phyloP scores from a whole-genome alignment of 768 basidiomycete genomes.

The Auriscalpium vulgare region DNA sequence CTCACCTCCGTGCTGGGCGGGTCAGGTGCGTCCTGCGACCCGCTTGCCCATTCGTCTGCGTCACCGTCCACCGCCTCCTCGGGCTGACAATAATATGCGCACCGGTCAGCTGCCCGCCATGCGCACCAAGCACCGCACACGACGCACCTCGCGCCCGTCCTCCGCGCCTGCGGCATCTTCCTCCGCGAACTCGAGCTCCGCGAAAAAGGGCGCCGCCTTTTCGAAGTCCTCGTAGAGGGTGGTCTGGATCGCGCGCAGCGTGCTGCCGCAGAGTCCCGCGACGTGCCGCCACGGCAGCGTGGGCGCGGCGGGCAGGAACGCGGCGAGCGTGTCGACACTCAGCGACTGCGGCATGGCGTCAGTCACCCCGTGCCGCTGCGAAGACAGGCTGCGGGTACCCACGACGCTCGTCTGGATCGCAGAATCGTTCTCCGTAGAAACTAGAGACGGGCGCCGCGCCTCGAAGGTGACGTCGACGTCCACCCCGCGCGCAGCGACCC shows the following conservation, averaged over 20 bases:
- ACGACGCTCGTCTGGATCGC: neutral
- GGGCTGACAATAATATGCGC: too few species aligned
- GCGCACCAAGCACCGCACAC: neutral
- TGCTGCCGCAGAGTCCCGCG: constrained; percentile 15
- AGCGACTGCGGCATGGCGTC: constrained; percentile 12
- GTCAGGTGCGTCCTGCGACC: too few species aligned
- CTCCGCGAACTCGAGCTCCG: constrained; percentile 27
- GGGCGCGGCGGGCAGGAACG: constrained; percentile 14
- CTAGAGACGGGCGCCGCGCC: neutral
- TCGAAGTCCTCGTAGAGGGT: constrained; percentile 34
- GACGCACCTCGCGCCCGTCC: constrained; percentile 13
- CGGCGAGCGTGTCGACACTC: constrained; percentile 17
- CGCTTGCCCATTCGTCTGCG: neutral
- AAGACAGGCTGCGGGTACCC: neutral
- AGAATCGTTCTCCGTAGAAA: too few species aligned
- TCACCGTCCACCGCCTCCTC: neutral
- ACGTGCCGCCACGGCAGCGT: constrained; percentile 17
- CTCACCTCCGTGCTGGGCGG: neutral
- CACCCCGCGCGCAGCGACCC: neutral
- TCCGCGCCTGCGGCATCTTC: too few species aligned
- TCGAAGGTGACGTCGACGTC: neutral
- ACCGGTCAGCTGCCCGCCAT: too few species aligned
- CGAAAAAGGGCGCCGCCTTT: constrained; percentile 33
- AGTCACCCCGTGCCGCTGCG: neutral
- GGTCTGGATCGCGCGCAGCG: constrained; percentile 22